Conservation (phyloP, 495 filamentous ascomycete genomes). For the Talaromyces nanjingensis region DNA sequence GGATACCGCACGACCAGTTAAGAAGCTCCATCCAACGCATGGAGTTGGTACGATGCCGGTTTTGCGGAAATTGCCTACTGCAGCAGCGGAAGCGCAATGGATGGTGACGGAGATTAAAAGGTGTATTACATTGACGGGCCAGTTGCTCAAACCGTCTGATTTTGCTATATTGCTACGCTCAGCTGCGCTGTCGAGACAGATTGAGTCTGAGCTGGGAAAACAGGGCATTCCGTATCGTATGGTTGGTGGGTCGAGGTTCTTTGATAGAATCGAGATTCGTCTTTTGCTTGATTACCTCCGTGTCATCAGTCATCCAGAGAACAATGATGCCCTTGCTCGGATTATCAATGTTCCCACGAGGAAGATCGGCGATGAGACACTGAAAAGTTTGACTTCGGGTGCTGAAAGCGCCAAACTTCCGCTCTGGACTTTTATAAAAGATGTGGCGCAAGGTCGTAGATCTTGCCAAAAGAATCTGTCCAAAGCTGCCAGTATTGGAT, state of each 20-base stretch:
- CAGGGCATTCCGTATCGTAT: slow-evolving; percentile 87
- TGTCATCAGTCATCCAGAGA: slow-evolving; percentile 75
- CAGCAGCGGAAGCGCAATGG: slow-evolving; percentile 76
- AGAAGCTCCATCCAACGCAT: slow-evolving; percentile 75
- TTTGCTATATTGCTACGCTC: slow-evolving; percentile 83
- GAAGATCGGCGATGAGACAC: slow-evolving; percentile 74
- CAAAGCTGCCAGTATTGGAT: slow-evolving; percentile 58
- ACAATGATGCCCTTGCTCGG: slow-evolving; percentile 79
- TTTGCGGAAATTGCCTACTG: slow-evolving; percentile 67
- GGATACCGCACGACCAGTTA: slow-evolving; percentile 71
- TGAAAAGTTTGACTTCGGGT: slow-evolving; percentile 68
- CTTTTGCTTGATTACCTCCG: slow-evolving; percentile 82
- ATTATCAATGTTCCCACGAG: slow-evolving; percentile 82
- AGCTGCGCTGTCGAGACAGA: slow-evolving; percentile 71
- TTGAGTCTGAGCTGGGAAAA: slow-evolving; percentile 79
- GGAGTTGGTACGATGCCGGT: slow-evolving; percentile 75
- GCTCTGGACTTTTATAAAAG: slow-evolving; percentile 67
- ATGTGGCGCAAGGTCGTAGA: slow-evolving; percentile 62
- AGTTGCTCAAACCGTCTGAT: slow-evolving; percentile 67
- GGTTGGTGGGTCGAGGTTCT: slow-evolving; percentile 90
- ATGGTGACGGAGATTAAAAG: slow-evolving; percentile 81
- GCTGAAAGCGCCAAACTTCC: slow-evolving; percentile 56
- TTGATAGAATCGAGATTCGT: slow-evolving; percentile 88
- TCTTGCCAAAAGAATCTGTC: slow-evolving; percentile 61
- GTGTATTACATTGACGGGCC: slow-evolving; percentile 59